Percentiles rank a stretch among this genome's conserved stretches.
Conservation (phyloP, 1,139 yeast species). For the Pichia sp. region DNA sequence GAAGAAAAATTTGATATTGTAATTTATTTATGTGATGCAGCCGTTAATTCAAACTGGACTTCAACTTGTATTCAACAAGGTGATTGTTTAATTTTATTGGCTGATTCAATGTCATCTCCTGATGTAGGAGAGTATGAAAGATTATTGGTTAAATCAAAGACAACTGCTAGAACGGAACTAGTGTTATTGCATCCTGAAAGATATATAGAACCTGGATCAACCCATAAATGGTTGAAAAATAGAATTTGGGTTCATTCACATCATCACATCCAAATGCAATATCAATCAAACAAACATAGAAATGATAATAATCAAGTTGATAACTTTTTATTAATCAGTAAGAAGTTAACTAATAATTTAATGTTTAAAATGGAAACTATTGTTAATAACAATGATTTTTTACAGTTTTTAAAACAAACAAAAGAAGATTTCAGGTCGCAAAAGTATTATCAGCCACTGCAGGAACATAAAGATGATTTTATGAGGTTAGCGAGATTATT, state of each 20-base stretch:
- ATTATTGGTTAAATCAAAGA: conserved; percentile 63
- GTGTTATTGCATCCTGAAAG: conserved; percentile 80
- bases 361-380: conserved; percentile 24
- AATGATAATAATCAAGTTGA: conserved; percentile 14
- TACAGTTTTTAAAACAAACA: conserved; percentile 23
- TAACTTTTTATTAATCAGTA: conserved; percentile 17
- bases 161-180: conserved; percentile 84
- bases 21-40: conserved; percentile 82
- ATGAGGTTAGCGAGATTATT: conserved; percentile 80
- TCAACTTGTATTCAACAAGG: conserved; percentile 91
- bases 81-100: conserved; percentile 72
- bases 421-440: conserved; percentile 21
- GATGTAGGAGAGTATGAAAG: conserved; percentile 83
- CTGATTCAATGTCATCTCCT: conserved; percentile 61
- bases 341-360: conserved; percentile 21
- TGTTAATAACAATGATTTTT: conserved; percentile 26
- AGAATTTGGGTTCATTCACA: conserved; percentile 90
- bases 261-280: conserved; percentile 73
- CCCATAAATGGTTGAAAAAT: conserved; percentile 76
- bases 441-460: conserved; percentile 39
- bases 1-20: conserved; percentile 87
- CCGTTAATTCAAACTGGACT: conserved; percentile 83
- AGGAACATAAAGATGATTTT: conserved; percentile 78
- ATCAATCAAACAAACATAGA: conserved; percentile 9
- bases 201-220: conserved; percentile 76